Evolutionary conservation across 129 eudicot species (phyloP), one percentile per base, ranked within the genome.

Genomic region (Tagetes patula): DNA sequence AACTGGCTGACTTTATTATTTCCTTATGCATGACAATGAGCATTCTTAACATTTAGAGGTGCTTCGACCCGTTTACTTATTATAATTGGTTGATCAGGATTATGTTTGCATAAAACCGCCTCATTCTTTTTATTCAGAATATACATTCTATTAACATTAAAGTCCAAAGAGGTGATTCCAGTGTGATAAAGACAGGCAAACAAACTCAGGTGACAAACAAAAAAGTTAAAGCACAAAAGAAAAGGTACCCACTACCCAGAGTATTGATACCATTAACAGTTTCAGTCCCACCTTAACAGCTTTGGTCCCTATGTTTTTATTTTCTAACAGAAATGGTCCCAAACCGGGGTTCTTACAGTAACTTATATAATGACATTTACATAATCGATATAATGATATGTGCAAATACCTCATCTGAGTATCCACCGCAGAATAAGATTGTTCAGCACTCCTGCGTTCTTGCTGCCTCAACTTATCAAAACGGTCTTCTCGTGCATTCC

Each of bases 401-500:
- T 31, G 34, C 3, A 12, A 11, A 67, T 83, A 89, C 96, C 92
- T 84, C 67, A n/a, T 55, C 14, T 65, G 65, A 55, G 45, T 73
- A 53, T 81, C 90, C 74, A 41, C 80, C 1, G 34, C 53, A 7
- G 76, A 75, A 42, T 76, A 49, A 55, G 79, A 64, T 31, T 84
- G 85, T 1, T 79, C 82, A 20, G 85, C 67, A 50, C 82, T 82
- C 60, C 70, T 80, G 0, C 91, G 77, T 65, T 89, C 70, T 55
- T 82, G 81, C 74, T 82, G 91, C 80, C 79, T 94, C 33, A 80
- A 48, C 79, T 85, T 89, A 71, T 89, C 96, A 78, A 92, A 92
- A 5, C 45, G 12, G 4, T 78, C 85, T 66, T 87, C 96, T 76
- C 79, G 85, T 0, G 70, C 87, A 55, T 64, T 47, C 65, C 87